A percentile compares a stretch with the other conserved stretches of the same genome.
These are phyloP conservation scores for Spinacia oleracea DNA, from an alignment of 179 eudicot species.

Conservation along the genomic window DNA sequence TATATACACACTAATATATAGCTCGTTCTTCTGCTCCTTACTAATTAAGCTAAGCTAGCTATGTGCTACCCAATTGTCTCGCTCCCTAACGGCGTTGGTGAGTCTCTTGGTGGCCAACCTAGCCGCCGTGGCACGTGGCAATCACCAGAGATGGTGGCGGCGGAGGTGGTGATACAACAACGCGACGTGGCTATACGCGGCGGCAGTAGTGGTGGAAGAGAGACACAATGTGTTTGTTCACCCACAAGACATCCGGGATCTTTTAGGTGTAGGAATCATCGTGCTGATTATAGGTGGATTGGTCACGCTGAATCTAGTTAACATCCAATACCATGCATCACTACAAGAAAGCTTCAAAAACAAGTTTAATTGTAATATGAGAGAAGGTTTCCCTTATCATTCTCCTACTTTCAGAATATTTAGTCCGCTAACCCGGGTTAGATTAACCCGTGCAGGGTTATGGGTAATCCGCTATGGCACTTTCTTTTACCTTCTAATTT, in stretches of 20 bases:
- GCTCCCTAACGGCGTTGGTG: neutral
- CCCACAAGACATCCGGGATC: slow-evolving; percentile 70
- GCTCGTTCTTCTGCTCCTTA: neutral
- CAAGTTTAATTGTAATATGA: neutral
- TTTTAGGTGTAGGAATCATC: slow-evolving; percentile 64
- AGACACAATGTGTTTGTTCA: slow-evolving; percentile 50
- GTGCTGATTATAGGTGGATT: slow-evolving; percentile 45
- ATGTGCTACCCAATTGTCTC: slow-evolving; percentile 24
- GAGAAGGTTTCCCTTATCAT: too few species aligned
- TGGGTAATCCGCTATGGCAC: too few species aligned
- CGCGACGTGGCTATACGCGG: neutral
- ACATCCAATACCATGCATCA: neutral
- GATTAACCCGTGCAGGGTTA: too few species aligned
- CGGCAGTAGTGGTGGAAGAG: slow-evolving; percentile 8
- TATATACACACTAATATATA: neutral
- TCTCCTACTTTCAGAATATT: too few species aligned
- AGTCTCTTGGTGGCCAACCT: neutral
- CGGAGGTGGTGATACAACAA: neutral
- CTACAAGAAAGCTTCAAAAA: neutral
- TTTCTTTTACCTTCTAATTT: too few species aligned
- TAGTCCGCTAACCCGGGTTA: too few species aligned
- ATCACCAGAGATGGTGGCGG: neutral
- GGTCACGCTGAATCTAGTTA: neutral
- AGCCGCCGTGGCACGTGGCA: slow-evolving; percentile 6
- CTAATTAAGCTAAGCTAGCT: neutral